Base-by-base conservation (phyloP, 2,329 filamentous ascomycete genomes). In the Metarhizium rileyi region DNA sequence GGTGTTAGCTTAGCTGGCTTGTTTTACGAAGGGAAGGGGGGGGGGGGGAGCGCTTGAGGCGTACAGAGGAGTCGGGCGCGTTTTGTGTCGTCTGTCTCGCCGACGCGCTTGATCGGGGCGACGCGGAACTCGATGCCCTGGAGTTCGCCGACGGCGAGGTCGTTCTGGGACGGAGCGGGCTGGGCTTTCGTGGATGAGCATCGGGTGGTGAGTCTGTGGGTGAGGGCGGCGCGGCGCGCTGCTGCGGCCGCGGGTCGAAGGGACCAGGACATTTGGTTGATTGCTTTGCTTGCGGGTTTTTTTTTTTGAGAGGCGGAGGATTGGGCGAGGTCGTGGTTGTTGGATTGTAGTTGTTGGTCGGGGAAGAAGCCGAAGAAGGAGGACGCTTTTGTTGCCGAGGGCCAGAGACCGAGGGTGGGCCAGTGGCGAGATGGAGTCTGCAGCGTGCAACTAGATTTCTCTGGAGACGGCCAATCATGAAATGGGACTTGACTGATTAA, bases 11-110 rank as follows among this genome's bases (percentile, higher is more conserved):
- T n/a, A n/a, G n/a, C n/a, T n/a, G n/a, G n/a, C n/a, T n/a, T n/a
- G n/a, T n/a, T n/a, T n/a, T 14, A 16, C 16, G 52, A 53, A 57
- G 52, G 55, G 35, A 41, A 18, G 30, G 26, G 33, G 26, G 49
- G 25, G 50, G 51, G 38, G 43, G 20, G 26, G 43, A 23, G 38
- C 2, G 59, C 6, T 20, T 23, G 33, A 61, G 61, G 78, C 84
- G 28, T 66, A 81, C 78, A 81, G 23, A 82, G 75, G 63, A 98
- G 80, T 56, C 93, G 83, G 38, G 93, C 90, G 59, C 91, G 83
- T 81, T 86, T 95, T 33, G 91, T 98, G 58, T 80, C 77, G 44
- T 79, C 72, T 70, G 93, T 87, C 70, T 98, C 93, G 60, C 90
- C 90, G 8, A 78, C 79, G 46, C 93, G 80, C 53, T 86, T 81